Percentiles rank a stretch among this genome's conserved stretches.
These are phyloP conservation scores for Suillus variegatus DNA, from an alignment of 768 basidiomycete genomes.

Conservation along the genomic window DNA sequence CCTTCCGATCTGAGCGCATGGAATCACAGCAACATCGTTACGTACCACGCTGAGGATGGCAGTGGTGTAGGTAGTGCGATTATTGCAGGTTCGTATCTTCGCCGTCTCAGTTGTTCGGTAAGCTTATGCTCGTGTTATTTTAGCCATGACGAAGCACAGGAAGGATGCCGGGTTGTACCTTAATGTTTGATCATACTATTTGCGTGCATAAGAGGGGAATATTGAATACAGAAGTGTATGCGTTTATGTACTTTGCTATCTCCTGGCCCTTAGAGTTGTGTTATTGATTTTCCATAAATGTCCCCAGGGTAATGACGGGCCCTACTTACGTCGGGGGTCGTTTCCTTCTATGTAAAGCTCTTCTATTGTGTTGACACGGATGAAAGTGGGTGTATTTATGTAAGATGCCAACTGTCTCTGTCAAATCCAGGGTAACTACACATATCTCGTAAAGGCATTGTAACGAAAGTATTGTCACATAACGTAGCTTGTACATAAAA, in stretches of 20 bases:
- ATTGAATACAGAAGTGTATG: not conserved
- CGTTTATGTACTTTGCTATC: not conserved
- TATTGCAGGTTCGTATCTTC: slow-evolving; percentile 67
- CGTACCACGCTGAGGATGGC: slow-evolving; percentile 47
- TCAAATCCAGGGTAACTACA: not conserved
- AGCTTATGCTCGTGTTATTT: slow-evolving; percentile 8
- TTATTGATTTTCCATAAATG: not conserved
- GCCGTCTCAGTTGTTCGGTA: not conserved
- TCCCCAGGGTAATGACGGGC: not conserved
- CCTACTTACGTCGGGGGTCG: not conserved
- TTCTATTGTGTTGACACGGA: not conserved
- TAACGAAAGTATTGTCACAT: not conserved
- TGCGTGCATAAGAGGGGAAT: not conserved
- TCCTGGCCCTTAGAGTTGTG: not conserved
- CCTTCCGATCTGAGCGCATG: slow-evolving; percentile 50
- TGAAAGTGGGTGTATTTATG: not conserved
- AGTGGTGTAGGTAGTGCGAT: slow-evolving; percentile 96
- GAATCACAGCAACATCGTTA: slow-evolving; percentile 59
- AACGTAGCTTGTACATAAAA: not conserved
- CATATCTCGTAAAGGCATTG: not conserved
- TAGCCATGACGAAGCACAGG: slow-evolving; percentile 89
- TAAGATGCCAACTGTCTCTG: not conserved
- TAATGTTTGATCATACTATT: slow-evolving; percentile 40
- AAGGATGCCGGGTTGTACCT: slow-evolving; percentile 63
- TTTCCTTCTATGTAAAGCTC: not conserved